Evolutionary conservation across 2,329 filamentous ascomycete species (phyloP), one percentile per base, ranked within the genome.

Genomic region (Fusarium cicatricum): DNA sequence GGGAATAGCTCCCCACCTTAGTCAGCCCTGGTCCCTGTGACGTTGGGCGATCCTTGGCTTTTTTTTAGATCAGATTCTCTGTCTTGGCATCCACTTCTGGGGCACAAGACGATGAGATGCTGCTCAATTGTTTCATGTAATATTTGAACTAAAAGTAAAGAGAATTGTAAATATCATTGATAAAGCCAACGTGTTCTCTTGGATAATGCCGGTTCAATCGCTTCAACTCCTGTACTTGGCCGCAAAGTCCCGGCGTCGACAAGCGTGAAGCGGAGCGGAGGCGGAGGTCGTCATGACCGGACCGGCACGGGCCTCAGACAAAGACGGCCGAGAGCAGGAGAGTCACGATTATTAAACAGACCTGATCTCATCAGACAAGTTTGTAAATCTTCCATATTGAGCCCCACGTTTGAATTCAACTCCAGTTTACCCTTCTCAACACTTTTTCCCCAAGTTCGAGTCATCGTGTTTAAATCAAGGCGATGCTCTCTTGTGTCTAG

Each of bases 291-390:
- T 23, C 21, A 23, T 23, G 21, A 7, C 21, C 21, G 21, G n/a
- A 4, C 7, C 33, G 38, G 33, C 44, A 43, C 43, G 51, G 47
- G 39, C 38, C 58, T 37, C 40, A 38, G 29, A 46, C 21, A 33
- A 23, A 29, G 29, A 29, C 28, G 38, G 21, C 33, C 17, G 15
- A 16, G 16, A 19, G 16, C 32, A 45, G 45, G 4, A 21, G 4
- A 21, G 16, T 41, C 29, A 11, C 40, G 51, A 65, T 60, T 61
- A 62, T 64, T 65, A 52, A 62, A 57, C 48, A 15, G 2, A 15
- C 33, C 14, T 37, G 9, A n/a, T 40, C 32, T 40, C 28, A 2
- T 42, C 50, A 43, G 61, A 3, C 31, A 47, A 42, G 19, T 63
- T 56, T 40, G n/a, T 56, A 63, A 62, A 50, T 52, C 16, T 32